phyloP scores from a whole-genome alignment of 129 eudicot genomes.

The Kitagawia praeruptora region DNA sequence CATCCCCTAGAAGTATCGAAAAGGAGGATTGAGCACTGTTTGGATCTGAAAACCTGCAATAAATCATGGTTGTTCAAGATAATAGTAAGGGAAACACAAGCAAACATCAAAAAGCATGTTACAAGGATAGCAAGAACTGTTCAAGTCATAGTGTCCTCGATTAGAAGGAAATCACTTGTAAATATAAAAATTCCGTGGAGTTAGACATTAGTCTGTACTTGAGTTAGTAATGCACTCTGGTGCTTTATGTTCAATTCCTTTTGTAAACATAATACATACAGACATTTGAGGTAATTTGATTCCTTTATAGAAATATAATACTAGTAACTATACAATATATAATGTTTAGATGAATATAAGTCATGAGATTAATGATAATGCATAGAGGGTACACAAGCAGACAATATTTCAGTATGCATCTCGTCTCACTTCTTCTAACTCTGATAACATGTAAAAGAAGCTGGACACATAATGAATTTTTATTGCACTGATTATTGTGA shows the following conservation, averaged over 20 bases:
- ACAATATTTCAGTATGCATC: background rate
- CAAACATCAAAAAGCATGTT: background rate
- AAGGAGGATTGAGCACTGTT: slow-evolving; percentile 89
- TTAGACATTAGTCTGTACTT: background rate
- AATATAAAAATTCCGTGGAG: background rate
- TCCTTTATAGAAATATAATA: background rate
- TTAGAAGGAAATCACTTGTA: background rate
- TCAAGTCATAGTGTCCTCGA: background rate
- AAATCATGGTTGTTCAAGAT: background rate
- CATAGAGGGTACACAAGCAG: background rate
- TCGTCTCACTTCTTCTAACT: background rate
- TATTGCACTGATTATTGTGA: background rate
- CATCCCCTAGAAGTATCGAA: slow-evolving; percentile 97
- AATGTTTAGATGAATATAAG: background rate
- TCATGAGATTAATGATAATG: background rate
- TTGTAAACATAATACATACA: background rate
- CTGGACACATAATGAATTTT: background rate
- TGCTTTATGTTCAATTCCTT: background rate
- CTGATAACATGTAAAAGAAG: background rate
- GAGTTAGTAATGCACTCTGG: background rate
- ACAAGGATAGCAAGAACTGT: background rate
- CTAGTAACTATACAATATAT: background rate
- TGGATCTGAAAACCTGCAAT: slow-evolving; percentile 74
- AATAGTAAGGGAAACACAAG: background rate
- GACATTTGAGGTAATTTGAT: background rate